Evolutionary conservation across 441 rosid species (phyloP).

Genomic region (Hura crepitans): DNA sequence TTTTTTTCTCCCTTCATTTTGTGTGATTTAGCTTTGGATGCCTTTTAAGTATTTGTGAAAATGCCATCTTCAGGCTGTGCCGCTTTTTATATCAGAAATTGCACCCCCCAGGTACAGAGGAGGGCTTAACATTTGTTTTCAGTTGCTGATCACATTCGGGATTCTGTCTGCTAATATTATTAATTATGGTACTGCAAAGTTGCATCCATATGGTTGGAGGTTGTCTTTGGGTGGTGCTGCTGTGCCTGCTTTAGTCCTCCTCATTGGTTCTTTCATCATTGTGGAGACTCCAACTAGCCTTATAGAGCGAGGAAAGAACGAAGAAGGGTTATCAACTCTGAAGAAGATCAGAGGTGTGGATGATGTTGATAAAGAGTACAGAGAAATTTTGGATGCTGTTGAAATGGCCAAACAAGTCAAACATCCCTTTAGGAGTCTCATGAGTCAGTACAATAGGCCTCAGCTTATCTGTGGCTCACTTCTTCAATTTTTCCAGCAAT

Average conservation of each 20-base stretch:
- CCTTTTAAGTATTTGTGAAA: neutral
- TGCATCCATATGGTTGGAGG: conserved; percentile 57
- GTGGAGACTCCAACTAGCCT: conserved; percentile 75
- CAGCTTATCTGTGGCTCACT: conserved; percentile 47
- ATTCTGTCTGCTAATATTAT: conserved; percentile 50
- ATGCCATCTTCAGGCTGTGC: conserved; percentile 52
- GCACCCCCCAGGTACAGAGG: conserved; percentile 62
- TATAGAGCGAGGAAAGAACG: conserved; percentile 51
- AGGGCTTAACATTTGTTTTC: conserved; percentile 58
- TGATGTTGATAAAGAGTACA: conserved; percentile 42
- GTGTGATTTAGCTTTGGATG: neutral
- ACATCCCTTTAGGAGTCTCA: conserved; percentile 43
- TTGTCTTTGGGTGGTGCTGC: conserved; percentile 63
- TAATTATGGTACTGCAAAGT: conserved; percentile 45
- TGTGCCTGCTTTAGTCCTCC: conserved; percentile 53
- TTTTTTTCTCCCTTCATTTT: neutral
- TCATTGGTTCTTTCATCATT: conserved; percentile 56
- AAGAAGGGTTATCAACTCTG: conserved; percentile 37
- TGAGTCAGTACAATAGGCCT: conserved; percentile 40
- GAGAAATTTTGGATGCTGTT: conserved; percentile 45
- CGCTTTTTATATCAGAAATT: conserved; percentile 76
- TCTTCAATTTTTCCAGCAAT: conserved; percentile 71
- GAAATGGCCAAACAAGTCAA: conserved; percentile 40
- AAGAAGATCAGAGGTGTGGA: conserved; percentile 55
- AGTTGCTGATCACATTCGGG: conserved; percentile 64